Evolutionary conservation across 2,329 filamentous ascomycete species (phyloP), one percentile per base, ranked within the genome.

Genomic region (Lachnellula suecica): DNA sequence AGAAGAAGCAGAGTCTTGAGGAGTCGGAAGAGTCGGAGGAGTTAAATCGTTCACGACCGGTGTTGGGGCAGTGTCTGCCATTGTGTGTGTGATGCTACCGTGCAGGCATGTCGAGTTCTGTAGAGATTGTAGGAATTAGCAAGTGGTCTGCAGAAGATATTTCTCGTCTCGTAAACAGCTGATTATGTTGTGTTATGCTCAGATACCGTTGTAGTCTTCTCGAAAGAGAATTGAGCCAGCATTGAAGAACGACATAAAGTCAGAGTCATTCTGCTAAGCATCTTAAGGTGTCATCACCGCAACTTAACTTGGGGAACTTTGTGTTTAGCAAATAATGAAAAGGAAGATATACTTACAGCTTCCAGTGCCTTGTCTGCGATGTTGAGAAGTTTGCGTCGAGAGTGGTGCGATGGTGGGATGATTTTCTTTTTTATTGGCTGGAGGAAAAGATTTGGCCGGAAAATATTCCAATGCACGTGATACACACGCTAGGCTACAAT

Each of bases 121-220:
- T 42, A 25, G 27, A 40, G 4, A 20, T 34, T 19, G 20, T 44
- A 19, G 35, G 3, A 23, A 51, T 65, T 35, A 62, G 59, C 54
- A 41, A 35, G 41, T 25, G 50, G 34, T 23, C 34, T 37, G 17
- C 31, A 2, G 6, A 38, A 22, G n/a, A 15, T 23, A 25, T 20
- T 20, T 49, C 52, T 40, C 17, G 17, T 27, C 38, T 47, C 48
- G 47, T 22, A 25, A 41, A 51, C 19, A 44, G 20, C 15, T 23
- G 20, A 54, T 15, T 47, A 51, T 63, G 52, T 47, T 69, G 70
- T 67, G 58, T 54, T 66, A 71, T 77, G 79, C 81, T 94, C 89
- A 94, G 89, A 94, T 94, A 94, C 89, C 89, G 89, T 94, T 93
- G 89, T 94, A 94, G 89, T 94, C 89, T 88, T 71, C 66, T 69